Conservation (phyloP, 2,329 filamentous ascomycete species). For the Akanthomyces uredinophilus region DNA sequence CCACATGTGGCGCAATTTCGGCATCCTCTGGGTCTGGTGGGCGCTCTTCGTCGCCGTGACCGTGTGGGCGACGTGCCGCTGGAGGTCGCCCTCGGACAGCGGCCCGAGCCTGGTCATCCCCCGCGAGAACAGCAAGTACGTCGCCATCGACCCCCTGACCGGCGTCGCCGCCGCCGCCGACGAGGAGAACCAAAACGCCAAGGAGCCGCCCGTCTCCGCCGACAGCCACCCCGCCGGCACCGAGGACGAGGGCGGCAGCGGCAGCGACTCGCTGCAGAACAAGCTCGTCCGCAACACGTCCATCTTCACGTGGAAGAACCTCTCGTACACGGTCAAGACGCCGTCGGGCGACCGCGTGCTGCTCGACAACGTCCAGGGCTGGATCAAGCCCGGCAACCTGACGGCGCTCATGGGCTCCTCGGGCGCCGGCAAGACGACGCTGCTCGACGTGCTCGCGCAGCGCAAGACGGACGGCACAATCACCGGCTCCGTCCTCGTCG, state of each 20-base stretch:
- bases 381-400: slow-evolving; percentile 74
- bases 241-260: slow-evolving; percentile 15
- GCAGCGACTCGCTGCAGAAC: slow-evolving; percentile 17
- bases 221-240: slow-evolving; percentile 31
- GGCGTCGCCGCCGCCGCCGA: slow-evolving; percentile 40
- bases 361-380: slow-evolving; percentile 75
- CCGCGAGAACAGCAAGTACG: slow-evolving; percentile 41
- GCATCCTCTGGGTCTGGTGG: slow-evolving; percentile 61
- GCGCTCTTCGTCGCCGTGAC: slow-evolving; percentile 53
- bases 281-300: slow-evolving; percentile 57
- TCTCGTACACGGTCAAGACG: slow-evolving; percentile 64
- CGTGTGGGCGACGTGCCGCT: slow-evolving; percentile 50
- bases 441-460: slow-evolving; percentile 76
- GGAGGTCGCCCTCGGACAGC: slow-evolving; percentile 48
- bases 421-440: slow-evolving; percentile 79
- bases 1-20: slow-evolving; percentile 57
- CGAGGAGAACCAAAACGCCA: slow-evolving; percentile 41
- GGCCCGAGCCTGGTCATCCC: slow-evolving; percentile 57
- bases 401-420: slow-evolving; percentile 78
- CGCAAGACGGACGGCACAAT: slow-evolving; percentile 75
- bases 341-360: slow-evolving; percentile 59
- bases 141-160: slow-evolving; percentile 18
- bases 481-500: slow-evolving; percentile 68
- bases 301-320: slow-evolving; percentile 69
- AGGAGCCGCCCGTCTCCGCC: slow-evolving; percentile 15